Evolutionary conservation across 2,329 filamentous ascomycete species (phyloP), one percentile per base, ranked within the genome.

Genomic region (Ophiostoma ulmi): DNA sequence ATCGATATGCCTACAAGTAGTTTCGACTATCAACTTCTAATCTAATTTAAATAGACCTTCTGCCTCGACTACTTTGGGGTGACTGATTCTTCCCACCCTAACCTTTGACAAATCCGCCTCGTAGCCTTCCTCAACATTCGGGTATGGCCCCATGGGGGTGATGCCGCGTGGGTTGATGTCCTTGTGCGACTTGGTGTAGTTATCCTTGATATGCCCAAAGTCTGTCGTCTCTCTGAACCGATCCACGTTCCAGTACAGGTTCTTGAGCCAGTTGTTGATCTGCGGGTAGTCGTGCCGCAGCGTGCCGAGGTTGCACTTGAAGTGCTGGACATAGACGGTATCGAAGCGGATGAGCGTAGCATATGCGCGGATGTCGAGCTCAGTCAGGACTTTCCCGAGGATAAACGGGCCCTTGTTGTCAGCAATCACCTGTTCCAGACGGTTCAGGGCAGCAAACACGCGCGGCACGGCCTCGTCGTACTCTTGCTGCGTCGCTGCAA

Each of bases 191-290:
- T 89, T 90, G 14, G 87, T 79, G 72, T 81, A 81, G 73, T 88
- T 90, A 76, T 91, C 88, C 78, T 90, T 91, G 76, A 90, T 90
- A 75, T 91, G 88, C 73, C 79, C 83, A 73, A 90, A 90, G 73
- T 90, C 81, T 0, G 88, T 90, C 20, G 85, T 87, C 74, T 86
- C 84, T 71, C 77, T 82, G 72, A 87, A 87, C 0, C 83, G 86
- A 22, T 78, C 75, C 1, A 85, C 80, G 71, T 85, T 83, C 82
- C 84, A 88, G 78, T 88, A 89, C 76, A 88, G 75, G 44, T 81
- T 81, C 77, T 83, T 86, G 73, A 90, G 73, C 86, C 87, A 90
- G 73, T 87, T 86, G 75, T 87, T 81, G 70, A 89, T 75, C 13
- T 85, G 81, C 0, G 87, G 87, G 74, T 90, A 90, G 70, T 86